Conservation (phyloP, 202 grass and related monocot genomes). For the Panicum virgatum region DNA sequence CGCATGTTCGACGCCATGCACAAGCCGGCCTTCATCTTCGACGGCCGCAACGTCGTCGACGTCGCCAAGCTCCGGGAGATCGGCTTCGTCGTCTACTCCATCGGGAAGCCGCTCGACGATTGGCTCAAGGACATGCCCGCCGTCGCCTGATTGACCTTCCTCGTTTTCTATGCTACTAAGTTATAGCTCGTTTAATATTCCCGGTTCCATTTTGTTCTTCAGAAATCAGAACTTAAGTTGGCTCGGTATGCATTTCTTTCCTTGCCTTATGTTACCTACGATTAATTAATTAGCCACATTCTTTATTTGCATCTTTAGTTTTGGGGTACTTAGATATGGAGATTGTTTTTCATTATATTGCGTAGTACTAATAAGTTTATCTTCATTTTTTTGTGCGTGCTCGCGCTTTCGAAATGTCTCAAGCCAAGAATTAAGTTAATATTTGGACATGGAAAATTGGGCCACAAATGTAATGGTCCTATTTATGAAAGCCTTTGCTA, state of each 20-base stretch:
- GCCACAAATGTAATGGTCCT: too few species aligned
- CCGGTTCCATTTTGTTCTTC: not conserved
- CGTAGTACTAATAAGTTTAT: too few species aligned
- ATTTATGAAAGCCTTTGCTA: too few species aligned
- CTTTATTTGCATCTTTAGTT: too few species aligned
- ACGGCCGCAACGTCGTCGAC: conserved; percentile 45
- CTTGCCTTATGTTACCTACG: not conserved
- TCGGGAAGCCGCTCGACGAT: conserved; percentile 46
- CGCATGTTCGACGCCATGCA: conserved; percentile 52
- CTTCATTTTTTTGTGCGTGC: too few species aligned
- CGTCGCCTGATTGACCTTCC: not conserved
- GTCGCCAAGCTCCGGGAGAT: conserved; percentile 32
- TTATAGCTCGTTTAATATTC: not conserved
- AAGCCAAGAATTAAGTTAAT: not conserved
- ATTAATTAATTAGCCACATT: too few species aligned
- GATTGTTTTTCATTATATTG: too few species aligned
- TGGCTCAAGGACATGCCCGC: conserved; percentile 53
- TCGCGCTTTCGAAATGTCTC: too few species aligned
- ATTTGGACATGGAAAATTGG: not conserved
- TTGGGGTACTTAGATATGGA: too few species aligned
- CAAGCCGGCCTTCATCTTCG: conserved; percentile 56
- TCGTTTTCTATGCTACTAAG: not conserved
- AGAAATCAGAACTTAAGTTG: not conserved
- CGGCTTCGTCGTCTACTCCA: conserved; percentile 53
- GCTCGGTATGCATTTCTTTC: not conserved